phyloP scores from a whole-genome alignment of 805 yeast species.

The Scheffersomyces spartinae region DNA sequence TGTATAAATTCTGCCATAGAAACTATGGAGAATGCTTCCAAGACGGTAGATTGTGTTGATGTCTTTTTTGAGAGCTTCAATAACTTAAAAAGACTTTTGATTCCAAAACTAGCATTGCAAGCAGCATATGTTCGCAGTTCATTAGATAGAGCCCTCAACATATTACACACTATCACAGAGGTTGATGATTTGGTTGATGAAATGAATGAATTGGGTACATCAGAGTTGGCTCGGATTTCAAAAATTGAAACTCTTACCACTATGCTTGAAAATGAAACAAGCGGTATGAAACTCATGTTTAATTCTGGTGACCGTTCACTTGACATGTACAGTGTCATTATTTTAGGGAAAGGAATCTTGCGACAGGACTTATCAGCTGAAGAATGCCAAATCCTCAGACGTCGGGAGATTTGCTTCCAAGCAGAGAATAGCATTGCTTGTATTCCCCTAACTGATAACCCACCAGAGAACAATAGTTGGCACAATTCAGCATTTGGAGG shows the following conservation, averaged over 20 bases:
- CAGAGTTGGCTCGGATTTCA: slow-evolving; percentile 16
- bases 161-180: slow-evolving; percentile 16
- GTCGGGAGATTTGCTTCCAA: slow-evolving; percentile 27
- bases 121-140: slow-evolving; percentile 16
- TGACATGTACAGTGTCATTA: slow-evolving; percentile 23
- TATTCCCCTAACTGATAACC: slow-evolving; percentile 30
- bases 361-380: slow-evolving; percentile 15
- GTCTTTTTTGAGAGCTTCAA: slow-evolving; percentile 26
- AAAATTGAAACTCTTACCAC: slow-evolving; percentile 26
- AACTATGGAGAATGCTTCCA: slow-evolving; percentile 8
- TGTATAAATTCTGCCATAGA: slow-evolving; percentile 9
- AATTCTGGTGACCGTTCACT: slow-evolving; percentile 21
- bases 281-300: slow-evolving; percentile 16
- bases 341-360: slow-evolving; percentile 29
- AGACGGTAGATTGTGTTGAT: slow-evolving; percentile 23
- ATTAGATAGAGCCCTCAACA: slow-evolving; percentile 14
- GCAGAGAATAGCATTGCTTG: slow-evolving; percentile 32
- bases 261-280: slow-evolving; percentile 23
- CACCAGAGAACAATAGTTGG: no score
- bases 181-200: slow-evolving; percentile 15
- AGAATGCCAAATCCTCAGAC: slow-evolving; percentile 22
- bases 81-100: slow-evolving; percentile 23
- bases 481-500: no score
- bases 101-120: slow-evolving; percentile 21
- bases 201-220: slow-evolving; percentile 11